Evolutionary conservation across 805 yeast species (phyloP).

Genomic region (Jamesozyma piceae): DNA sequence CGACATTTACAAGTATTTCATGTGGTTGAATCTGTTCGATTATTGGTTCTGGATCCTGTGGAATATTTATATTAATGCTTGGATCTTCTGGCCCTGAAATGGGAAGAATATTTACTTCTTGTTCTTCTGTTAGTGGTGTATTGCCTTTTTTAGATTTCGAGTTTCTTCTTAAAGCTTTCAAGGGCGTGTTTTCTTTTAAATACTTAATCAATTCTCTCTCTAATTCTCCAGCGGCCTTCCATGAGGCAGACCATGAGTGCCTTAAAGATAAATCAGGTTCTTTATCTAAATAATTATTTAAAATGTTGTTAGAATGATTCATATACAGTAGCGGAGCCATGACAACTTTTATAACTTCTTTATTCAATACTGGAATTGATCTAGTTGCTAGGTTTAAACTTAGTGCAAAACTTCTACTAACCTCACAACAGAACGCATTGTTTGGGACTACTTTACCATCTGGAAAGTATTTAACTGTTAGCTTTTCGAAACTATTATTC

Average conservation of each 20-base stretch:
- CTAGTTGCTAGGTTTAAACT: conserved; percentile 33
- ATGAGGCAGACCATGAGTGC: conserved; percentile 28
- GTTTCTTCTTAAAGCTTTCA: background rate
- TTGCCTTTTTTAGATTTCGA: background rate
- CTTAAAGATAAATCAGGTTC: conserved; percentile 30
- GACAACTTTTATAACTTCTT: background rate
- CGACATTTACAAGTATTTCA: conserved; percentile 3
- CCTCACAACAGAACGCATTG: conserved; percentile 45
- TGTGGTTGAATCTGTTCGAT: background rate
- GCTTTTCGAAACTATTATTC: conserved; percentile 43
- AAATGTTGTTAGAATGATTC: conserved; percentile 32
- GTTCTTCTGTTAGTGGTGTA: background rate
- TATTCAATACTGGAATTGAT: conserved; percentile 11
- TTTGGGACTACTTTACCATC: conserved; percentile 34
- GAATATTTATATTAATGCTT: background rate
- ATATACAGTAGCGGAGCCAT: conserved; percentile 31
- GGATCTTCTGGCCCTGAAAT: background rate
- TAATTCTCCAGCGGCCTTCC: conserved; percentile 26
- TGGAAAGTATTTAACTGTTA: conserved; percentile 40
- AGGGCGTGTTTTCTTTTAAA: conserved; percentile 6
- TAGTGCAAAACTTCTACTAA: conserved; percentile 42
- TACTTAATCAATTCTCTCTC: conserved; percentile 23
- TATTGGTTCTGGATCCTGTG: background rate
- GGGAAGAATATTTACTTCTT: conserved; percentile 3
- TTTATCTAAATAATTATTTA: conserved; percentile 33